phyloP scores from a whole-genome alignment of 2,329 filamentous ascomycete genomes.

The Nothopassalora personata region DNA sequence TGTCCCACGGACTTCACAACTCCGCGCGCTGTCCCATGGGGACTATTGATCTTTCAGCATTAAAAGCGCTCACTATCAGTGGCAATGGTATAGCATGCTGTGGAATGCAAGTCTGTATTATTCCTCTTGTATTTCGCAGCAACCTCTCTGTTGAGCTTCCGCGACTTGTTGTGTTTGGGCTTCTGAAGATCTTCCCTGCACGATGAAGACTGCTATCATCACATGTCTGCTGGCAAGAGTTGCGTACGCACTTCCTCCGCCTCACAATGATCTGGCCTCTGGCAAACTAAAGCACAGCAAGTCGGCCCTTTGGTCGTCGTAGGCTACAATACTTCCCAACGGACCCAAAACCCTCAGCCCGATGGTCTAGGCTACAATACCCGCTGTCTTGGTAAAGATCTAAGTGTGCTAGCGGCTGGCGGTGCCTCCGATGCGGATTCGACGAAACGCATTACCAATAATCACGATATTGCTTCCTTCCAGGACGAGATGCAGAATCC shows the following conservation, averaged over 20 bases:
- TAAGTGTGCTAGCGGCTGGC: conserved; percentile 1
- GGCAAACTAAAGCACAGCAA: no score
- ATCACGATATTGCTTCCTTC: conserved; percentile 11
- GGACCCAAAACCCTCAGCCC: conserved; percentile 18
- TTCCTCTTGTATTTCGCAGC: not conserved
- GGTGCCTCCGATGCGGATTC: conserved; percentile 11
- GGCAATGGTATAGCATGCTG: not conserved
- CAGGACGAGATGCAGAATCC: conserved; percentile 14
- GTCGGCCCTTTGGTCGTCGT: no score
- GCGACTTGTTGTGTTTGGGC: not conserved
- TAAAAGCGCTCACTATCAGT: not conserved
- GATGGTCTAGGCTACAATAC: conserved; percentile 22
- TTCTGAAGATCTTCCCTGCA: not conserved
- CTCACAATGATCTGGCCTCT: not conserved
- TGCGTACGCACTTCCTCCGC: not conserved
- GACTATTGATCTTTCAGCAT: not conserved
- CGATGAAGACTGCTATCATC: not conserved
- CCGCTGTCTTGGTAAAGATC: conserved; percentile 15
- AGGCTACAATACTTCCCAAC: not conserved
- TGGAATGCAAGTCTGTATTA: not conserved
- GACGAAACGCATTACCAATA: conserved; percentile 11
- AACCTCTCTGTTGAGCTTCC: not conserved
- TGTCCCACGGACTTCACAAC: not conserved
- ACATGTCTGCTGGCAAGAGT: conserved; percentile 3
- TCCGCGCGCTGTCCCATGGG: not conserved